Base-by-base conservation (phyloP, 2,329 filamentous ascomycete genomes). In the Madurella fahalii region DNA sequence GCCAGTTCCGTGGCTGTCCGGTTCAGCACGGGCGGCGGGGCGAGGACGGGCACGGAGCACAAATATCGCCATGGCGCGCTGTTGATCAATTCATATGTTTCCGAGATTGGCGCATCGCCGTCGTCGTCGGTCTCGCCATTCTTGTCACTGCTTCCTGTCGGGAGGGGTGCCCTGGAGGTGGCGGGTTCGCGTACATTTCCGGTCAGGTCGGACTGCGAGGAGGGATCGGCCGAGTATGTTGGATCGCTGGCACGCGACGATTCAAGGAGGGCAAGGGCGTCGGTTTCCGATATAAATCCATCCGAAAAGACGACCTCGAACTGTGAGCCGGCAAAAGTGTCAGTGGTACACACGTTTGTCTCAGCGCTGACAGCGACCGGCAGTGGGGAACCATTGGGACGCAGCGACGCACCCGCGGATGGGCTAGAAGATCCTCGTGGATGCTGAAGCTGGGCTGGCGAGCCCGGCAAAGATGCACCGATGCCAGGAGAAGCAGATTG, bases 381-480 rank as follows among this genome's bases (percentile, higher is more conserved):
- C 2, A n/a, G n/a, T n/a, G n/a, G n/a, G n/a, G n/a, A n/a, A n/a
- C n/a, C n/a, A n/a, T n/a, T n/a, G n/a, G n/a, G n/a, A n/a, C n/a
- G n/a, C n/a, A 25, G 13, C 34, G 41, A 65, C 76, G 60, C 77
- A 93, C 89, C 80, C 94, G 90, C 11, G 92, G 92, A 71, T 87
- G 90, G 16, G 90, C 90, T 53, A 95, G 79, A 49, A 96, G 71
- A 68, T 96, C 92, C 67, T 95, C 90, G 65, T 94, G 85, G 53
- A 95, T 88, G 73, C 86, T 95, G 75, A 96, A 96, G 52, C 77
- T 73, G 8, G 74, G 75, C 44, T 79, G 76, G 44, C 76, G 75
- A 61, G 79, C 80, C 59, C 63, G 65, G 62, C 70, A 72, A 31
- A 80, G 72, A 68, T 72, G 77, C 60, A 74, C 62, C 47, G 67